These are phyloP conservation scores for Actinidia polygama DNA, from an alignment of 179 eudicot species.

Conservation along the genomic window DNA sequence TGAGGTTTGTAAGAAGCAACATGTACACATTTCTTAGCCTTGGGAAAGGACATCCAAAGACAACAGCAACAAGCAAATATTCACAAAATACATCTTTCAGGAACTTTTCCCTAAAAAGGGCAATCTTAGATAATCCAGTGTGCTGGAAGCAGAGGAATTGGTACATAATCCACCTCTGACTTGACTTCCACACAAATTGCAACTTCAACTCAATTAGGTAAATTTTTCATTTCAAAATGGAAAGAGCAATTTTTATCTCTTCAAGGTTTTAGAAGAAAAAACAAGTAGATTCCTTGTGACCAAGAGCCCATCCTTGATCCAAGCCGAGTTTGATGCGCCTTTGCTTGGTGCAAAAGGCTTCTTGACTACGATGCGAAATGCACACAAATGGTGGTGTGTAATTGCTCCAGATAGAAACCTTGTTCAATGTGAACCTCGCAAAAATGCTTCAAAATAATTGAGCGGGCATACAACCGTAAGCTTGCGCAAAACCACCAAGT, in stretches of 20 bases:
- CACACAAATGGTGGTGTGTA: background rate
- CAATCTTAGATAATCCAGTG: too few relatives aligned
- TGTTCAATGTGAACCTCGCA: background rate
- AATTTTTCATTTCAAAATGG: slow-evolving; percentile 7
- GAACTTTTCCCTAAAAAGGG: too few relatives aligned
- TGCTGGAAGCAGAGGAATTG: background rate
- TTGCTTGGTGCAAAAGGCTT: background rate
- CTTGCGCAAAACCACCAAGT: background rate
- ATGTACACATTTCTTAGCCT: background rate
- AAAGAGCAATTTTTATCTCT: background rate
- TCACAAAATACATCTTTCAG: background rate
- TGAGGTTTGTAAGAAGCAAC: slow-evolving; percentile 17
- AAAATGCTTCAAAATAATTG: background rate
- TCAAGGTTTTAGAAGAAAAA: too few relatives aligned
- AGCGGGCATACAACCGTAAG: background rate
- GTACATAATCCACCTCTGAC: background rate
- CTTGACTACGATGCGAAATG: background rate
- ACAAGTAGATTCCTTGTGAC: background rate
- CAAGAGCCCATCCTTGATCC: background rate
- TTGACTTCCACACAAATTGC: too few relatives aligned
- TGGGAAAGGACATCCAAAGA: slow-evolving; percentile 8
- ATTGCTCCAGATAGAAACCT: background rate
- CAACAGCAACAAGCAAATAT: background rate
- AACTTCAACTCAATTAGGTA: background rate
- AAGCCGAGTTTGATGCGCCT: background rate